Base-by-base conservation (phyloP, 129 eudicot genomes). In the Lactuca sativa region DNA sequence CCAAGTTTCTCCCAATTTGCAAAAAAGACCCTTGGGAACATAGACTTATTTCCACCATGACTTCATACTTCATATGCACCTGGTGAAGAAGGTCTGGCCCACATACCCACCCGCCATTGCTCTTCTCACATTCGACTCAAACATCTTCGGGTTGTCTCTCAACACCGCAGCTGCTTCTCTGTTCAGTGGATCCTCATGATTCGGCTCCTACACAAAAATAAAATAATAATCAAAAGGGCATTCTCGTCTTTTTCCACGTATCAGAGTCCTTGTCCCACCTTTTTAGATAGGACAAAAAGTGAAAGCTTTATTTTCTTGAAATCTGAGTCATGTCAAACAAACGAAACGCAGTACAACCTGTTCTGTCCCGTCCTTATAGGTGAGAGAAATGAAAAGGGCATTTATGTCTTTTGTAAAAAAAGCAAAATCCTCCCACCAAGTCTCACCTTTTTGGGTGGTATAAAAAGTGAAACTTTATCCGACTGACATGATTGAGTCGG, bases 101-200 rank as follows among this genome's bases (percentile, higher is more conserved):
- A 86, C 92, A n/a, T 81, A 86, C 69, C 96, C 96, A 41, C 96
- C 96, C 16, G 83, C 49, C 96, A 89, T 84, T 67, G 96, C 96
- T 78, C 90, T 84, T 81, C 81, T 86, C 62, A 89, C 96, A 64
- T 89, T 89, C 1, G 88, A 84, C 44, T 84, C 96, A 4, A 89
- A 89, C 84, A 89, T 67, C 62, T 84, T 86, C 3, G 93, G 93
- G 84, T 84, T 86, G 70, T 89, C 96, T 62, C 90, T 86, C 77
- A 89, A 72, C 68, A 86, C 96, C 31, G 86, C 88, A 73, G 96
- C 96, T 40, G 96, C 96, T 68, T 89, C 96, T 60, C 77, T 80
- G 81, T 89, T 89, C 31, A 89, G 84, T 12, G 96, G 96, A 72
- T 89, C 96, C 86, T 89, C 96, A 10, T 84, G 86, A 59, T 89